These are phyloP conservation scores for Cordia subcordata DNA, from an alignment of 257 asterid species.

Conservation along the genomic window DNA sequence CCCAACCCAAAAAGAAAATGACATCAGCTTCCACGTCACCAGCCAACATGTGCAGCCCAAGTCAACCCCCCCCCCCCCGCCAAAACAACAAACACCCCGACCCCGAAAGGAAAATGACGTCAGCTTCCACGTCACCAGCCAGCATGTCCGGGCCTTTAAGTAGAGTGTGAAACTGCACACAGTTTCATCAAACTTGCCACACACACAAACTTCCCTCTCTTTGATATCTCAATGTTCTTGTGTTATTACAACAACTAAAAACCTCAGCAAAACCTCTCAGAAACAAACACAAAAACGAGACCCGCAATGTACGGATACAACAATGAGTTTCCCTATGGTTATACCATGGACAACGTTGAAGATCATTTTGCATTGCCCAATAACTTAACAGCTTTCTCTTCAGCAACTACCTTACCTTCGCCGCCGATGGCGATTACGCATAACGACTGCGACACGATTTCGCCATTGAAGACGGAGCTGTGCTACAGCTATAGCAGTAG, in stretches of 20 bases:
- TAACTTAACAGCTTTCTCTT: conserved; percentile 12
- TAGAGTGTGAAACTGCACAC: conserved; percentile 19
- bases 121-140: conserved; percentile 60
- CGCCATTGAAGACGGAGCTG: conserved; percentile 49
- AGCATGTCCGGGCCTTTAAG: conserved; percentile 50
- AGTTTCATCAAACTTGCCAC: conserved; percentile 6
- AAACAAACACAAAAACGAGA: conserved; percentile 9
- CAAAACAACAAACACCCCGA: neutral
- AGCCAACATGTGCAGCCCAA: conserved; percentile 39
- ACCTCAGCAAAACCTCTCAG: conserved; percentile 3
- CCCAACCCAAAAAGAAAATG: conserved; percentile 12
- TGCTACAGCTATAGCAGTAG: conserved; percentile 43
- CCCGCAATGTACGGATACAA: conserved; percentile 50
- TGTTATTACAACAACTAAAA: no score
- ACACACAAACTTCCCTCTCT: neutral
- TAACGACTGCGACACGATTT: conserved; percentile 24
- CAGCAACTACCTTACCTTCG: conserved; percentile 31
- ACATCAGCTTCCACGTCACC: conserved; percentile 63
- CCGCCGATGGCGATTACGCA: conserved; percentile 1
- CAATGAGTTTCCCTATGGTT: conserved; percentile 27
- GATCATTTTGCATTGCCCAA: conserved; percentile 26
- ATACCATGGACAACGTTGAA: conserved; percentile 24
- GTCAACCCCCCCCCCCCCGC: conserved; percentile 48
- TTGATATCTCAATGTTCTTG: conserved; percentile 8
- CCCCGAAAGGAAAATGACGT: conserved; percentile 31